Conservation (phyloP, 768 basidiomycete genomes). For the Lyophyllum semitale region DNA sequence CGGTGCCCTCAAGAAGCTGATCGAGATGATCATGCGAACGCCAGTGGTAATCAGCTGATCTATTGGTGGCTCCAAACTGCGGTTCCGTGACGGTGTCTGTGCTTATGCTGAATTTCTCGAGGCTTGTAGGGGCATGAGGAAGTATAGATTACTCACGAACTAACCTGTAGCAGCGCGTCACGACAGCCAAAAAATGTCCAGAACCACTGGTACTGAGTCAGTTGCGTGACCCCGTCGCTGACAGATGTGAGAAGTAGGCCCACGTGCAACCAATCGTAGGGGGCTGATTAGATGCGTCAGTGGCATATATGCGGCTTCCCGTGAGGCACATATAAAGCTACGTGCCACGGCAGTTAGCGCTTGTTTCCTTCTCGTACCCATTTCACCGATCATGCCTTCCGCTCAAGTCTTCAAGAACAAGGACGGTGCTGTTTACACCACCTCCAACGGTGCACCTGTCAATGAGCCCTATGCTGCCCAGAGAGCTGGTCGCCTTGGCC, state of each 20-base stretch:
- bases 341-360: slow-evolving; percentile 8
- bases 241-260: background rate
- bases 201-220: no score
- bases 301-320: background rate
- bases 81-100: slow-evolving; percentile 83
- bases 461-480: slow-evolving; percentile 78
- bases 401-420: slow-evolving; percentile 52
- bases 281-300: slow-evolving; percentile 5
- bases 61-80: slow-evolving; percentile 23
- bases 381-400: slow-evolving; percentile 56
- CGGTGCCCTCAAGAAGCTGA: background rate
- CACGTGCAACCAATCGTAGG: slow-evolving; percentile 5
- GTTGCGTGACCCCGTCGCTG: background rate
- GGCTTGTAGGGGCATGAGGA: slow-evolving; percentile 2
- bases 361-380: slow-evolving; percentile 17
- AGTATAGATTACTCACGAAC: background rate
- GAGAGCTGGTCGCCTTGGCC: slow-evolving; percentile 72
- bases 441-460: slow-evolving; percentile 81
- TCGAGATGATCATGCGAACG: slow-evolving; percentile 20
- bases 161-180: background rate
- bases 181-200: background rate
- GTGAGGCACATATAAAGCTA: slow-evolving; percentile 10
- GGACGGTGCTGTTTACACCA: slow-evolving; percentile 75
- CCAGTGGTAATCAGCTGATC: slow-evolving; percentile 17
- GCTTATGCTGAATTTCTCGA: slow-evolving; percentile 67